These are phyloP conservation scores for Eimeria maxima DNA, from an alignment of 169 alveolate genomes.

Conservation along the genomic window DNA sequence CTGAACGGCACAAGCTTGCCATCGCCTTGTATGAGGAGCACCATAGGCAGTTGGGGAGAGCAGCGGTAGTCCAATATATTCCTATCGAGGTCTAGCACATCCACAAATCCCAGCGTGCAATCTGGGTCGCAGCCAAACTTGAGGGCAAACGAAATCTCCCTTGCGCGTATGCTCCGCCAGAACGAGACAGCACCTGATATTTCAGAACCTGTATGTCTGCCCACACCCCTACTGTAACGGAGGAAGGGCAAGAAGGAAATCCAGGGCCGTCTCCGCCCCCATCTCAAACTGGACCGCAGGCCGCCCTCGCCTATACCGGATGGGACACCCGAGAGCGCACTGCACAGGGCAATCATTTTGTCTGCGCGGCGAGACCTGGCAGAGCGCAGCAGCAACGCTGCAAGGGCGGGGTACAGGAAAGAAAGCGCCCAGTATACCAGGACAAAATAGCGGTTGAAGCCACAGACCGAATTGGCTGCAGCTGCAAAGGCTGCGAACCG, in stretches of 20 bases:
- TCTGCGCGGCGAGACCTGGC: slow-evolving; percentile 77
- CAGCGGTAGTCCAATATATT: slow-evolving; percentile 77
- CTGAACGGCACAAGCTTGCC: slow-evolving; percentile 64
- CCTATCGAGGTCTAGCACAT: slow-evolving; percentile 83
- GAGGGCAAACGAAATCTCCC: slow-evolving; percentile 84
- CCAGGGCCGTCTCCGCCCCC: slow-evolving; percentile 54
- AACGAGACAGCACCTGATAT: slow-evolving; percentile 18
- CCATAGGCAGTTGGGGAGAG: slow-evolving; percentile 81
- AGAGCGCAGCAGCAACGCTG: slow-evolving; percentile 55
- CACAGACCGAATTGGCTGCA: slow-evolving; percentile 77
- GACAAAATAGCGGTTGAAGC: slow-evolving; percentile 47
- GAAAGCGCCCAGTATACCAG: background rate
- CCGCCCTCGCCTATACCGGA: slow-evolving; percentile 47
- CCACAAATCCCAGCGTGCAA: slow-evolving; percentile 71
- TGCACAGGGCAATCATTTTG: slow-evolving; percentile 44
- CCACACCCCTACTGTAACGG: background rate
- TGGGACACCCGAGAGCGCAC: slow-evolving; percentile 50
- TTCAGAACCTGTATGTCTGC: background rate
- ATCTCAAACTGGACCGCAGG: background rate
- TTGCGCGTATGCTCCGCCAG: slow-evolving; percentile 84
- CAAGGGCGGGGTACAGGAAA: slow-evolving; percentile 72
- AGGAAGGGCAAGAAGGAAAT: background rate
- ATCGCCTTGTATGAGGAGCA: slow-evolving; percentile 81
- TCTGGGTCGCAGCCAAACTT: slow-evolving; percentile 79
- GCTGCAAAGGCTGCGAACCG: slow-evolving; percentile 82